A percentile compares a stretch with the other conserved stretches of the same genome.
Evolutionary conservation across 495 filamentous ascomycete genomes (phyloP).

Genomic region (Podospora appendiculata): DNA sequence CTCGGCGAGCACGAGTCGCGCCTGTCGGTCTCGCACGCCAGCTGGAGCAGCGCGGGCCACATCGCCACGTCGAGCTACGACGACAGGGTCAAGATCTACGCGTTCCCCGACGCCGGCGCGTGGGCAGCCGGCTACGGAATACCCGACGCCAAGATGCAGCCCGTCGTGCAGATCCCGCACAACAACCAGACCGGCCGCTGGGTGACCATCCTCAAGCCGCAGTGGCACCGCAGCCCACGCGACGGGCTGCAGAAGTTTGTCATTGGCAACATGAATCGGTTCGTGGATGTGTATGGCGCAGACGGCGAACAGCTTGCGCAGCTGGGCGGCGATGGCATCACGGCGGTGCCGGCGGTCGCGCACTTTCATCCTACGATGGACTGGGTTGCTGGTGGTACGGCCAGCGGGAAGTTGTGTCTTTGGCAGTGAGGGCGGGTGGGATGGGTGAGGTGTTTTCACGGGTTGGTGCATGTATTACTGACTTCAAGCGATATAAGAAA

Average conservation of each 20-base stretch:
- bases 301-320: conserved; percentile 86
- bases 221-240: conserved; percentile 78
- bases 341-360: conserved; percentile 87
- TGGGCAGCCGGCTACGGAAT: conserved; percentile 60
- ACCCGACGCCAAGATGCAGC: conserved; percentile 55
- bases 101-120: conserved; percentile 54
- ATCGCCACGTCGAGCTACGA: conserved; percentile 91
- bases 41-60: conserved; percentile 74
- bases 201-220: conserved; percentile 74
- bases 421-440: conserved; percentile 59
- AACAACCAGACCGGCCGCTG: conserved; percentile 91
- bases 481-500: too few species aligned
- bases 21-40: conserved; percentile 83
- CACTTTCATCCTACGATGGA: conserved; percentile 81
- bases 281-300: conserved; percentile 79
- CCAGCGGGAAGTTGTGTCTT: conserved; percentile 84
- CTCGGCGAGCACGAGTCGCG: conserved; percentile 75
- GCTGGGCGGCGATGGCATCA: conserved; percentile 80
- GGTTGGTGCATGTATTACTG: not conserved
- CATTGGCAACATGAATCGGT: conserved; percentile 97
- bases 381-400: conserved; percentile 90
- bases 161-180: conserved; percentile 62
- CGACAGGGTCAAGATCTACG: conserved; percentile 88
- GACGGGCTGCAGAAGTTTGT: conserved; percentile 78
- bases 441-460: not conserved